phyloP scores from a whole-genome alignment of 2,329 filamentous ascomycete genomes.

The Alternaria metachromatica region DNA sequence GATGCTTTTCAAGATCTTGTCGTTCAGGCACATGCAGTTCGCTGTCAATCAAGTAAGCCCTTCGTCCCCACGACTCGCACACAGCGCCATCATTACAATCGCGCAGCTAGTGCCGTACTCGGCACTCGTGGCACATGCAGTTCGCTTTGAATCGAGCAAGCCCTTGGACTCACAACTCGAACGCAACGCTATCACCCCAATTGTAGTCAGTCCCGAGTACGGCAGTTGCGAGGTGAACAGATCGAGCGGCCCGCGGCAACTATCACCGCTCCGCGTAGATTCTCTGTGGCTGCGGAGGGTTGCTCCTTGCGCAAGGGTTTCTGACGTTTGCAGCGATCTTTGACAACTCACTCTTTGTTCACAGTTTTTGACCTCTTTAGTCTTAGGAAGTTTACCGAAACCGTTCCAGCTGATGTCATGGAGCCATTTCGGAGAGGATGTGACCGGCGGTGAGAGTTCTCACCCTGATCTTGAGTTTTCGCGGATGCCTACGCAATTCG shows the following conservation, averaged over 20 bases:
- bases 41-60: not conserved
- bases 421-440: not conserved
- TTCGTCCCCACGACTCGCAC: not conserved
- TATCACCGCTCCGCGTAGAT: not conserved
- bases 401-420: not conserved
- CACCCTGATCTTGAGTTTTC: not conserved
- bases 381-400: not conserved
- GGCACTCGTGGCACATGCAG: not conserved
- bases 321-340: not conserved
- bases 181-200: not conserved
- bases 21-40: not conserved
- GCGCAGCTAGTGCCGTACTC: not conserved
- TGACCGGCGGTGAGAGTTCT: not conserved
- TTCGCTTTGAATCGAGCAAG: not conserved
- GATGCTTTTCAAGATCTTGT: not conserved
- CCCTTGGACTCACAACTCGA: not conserved
- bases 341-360: not conserved
- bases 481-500: not conserved
- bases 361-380: not conserved
- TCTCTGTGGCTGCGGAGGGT: not conserved
- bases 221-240: not conserved
- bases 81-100: not conserved
- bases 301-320: not conserved
- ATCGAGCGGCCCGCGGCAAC: not conserved
- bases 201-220: not conserved